Base-by-base conservation (phyloP, 495 filamentous ascomycete genomes). In the Tuber brumale region DNA sequence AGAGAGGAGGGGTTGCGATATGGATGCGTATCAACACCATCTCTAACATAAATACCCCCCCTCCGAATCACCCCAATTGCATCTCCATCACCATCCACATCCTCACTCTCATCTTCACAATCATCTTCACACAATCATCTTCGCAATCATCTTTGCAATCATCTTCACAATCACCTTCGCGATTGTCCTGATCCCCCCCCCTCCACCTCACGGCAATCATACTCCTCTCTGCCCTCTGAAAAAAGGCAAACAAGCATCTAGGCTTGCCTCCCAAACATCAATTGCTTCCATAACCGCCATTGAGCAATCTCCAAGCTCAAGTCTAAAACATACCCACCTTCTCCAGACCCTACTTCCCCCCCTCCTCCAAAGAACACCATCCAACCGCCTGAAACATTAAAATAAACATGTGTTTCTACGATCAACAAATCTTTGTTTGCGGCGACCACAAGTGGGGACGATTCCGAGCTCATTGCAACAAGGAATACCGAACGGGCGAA, bases 401-500 rank as follows among this genome's bases (percentile, higher is more conserved):
- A 81, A 57, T 41, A 79, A 82, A 76, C 70, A 83, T 83, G 82
- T 83, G 82, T 74, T 83, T 83, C 77, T 83, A 83, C 73, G 82
- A 83, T 66, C 82, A 83, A 75, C 81, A 83, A 76, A 83, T 83
- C 44, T 83, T 81, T 71, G 77, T 74, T 61, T 99, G 95, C 86
- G 91, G 91, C 82, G 95, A 95, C 88, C 97, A 90, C 90, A 95
- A 94, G 85, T 99, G 96, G 95, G 92, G 93, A 80, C 91, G 90
- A 85, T 97, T 98, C 88, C 90, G 92, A 77, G 89, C 94, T 85
- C 95, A 97, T 80, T 99, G 96, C 89, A 90, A 92, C 84, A 92
- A 92, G 85, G 95, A 99, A 82, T 97, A 98, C 86, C 93, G 96
- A 81, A 97, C 92, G 71, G 95, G 95, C 83, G 95, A 99, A 88